These are phyloP conservation scores for Infundibulicybe gibba DNA, from an alignment of 768 basidiomycete genomes.

Conservation along the genomic window DNA sequence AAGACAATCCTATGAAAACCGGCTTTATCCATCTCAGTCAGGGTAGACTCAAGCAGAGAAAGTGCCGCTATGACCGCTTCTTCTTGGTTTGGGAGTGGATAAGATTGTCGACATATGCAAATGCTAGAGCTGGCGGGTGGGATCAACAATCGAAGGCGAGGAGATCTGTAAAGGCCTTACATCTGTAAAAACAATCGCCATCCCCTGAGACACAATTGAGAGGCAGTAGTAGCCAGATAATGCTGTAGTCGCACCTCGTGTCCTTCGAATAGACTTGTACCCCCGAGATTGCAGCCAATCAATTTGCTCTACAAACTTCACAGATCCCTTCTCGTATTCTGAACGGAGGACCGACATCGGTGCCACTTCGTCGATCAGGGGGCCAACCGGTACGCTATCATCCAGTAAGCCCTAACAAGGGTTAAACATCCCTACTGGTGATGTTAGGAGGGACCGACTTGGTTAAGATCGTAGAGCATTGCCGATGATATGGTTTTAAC, in stretches of 20 bases:
- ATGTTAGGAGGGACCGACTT: slow-evolving; percentile 8
- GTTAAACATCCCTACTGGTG: neutral
- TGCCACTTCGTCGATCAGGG: slow-evolving; percentile 51
- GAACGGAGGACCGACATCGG: slow-evolving; percentile 52
- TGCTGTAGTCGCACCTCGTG: slow-evolving; percentile 48
- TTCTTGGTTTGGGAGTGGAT: slow-evolving; percentile 41
- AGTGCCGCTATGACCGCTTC: slow-evolving; percentile 47
- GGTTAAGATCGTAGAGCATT: slow-evolving; percentile 20
- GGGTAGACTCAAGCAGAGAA: slow-evolving; percentile 46
- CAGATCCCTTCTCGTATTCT: slow-evolving; percentile 64
- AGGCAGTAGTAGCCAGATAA: slow-evolving; percentile 1
- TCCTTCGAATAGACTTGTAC: slow-evolving; percentile 63
- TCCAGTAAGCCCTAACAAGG: slow-evolving; percentile 17
- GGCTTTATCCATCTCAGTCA: slow-evolving; percentile 46
- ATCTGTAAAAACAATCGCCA: slow-evolving; percentile 92
- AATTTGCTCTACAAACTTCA: slow-evolving; percentile 69
- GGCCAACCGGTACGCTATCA: slow-evolving; percentile 36
- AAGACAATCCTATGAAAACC: slow-evolving; percentile 68
- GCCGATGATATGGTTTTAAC: slow-evolving; percentile 6
- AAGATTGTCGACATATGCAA: slow-evolving; percentile 76
- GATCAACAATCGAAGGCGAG: neutral
- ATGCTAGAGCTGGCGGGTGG: slow-evolving; percentile 62
- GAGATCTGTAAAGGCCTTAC: slow-evolving; percentile 34
- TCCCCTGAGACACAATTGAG: slow-evolving; percentile 47
- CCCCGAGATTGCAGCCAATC: slow-evolving; percentile 63